A percentile compares a stretch with the other conserved stretches of the same genome.
These are phyloP conservation scores for Macadamia tetraphylla DNA, from an alignment of 164 flowering plant species.

Conservation along the genomic window DNA sequence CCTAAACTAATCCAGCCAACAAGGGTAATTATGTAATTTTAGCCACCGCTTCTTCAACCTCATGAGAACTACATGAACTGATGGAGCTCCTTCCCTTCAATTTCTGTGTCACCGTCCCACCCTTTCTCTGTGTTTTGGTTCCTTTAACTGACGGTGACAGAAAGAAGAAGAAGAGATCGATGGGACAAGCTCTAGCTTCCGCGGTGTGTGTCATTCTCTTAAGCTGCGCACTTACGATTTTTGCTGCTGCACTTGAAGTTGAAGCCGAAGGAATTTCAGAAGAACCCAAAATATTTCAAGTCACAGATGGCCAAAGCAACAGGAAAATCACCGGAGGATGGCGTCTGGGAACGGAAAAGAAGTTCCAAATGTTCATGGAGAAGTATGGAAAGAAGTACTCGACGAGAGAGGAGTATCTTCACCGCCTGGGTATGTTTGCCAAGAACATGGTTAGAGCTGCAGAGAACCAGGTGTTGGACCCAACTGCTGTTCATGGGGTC, in stretches of 20 bases:
- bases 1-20: no score
- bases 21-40: no score
- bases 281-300: constrained; percentile 38
- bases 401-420: constrained; percentile 61
- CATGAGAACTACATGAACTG: no score
- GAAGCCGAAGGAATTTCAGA: constrained; percentile 6
- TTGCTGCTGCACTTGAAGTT: not conserved
- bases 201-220: constrained; percentile 16
- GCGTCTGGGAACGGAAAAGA: constrained; percentile 33
- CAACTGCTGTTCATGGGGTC: constrained; percentile 75
- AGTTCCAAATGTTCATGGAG: constrained; percentile 47
- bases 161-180: not conserved
- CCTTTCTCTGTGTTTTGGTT: no score
- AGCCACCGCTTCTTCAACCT: no score
- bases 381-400: constrained; percentile 53
- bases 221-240: constrained; percentile 27
- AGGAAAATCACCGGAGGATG: constrained; percentile 8
- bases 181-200: constrained; percentile 19
- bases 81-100: no score
- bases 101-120: no score
- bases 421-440: constrained; percentile 59
- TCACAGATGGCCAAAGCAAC: constrained; percentile 30
- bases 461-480: constrained; percentile 73
- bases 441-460: constrained; percentile 60
- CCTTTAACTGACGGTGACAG: no score